Conservation (phyloP, 768 basidiomycete genomes). For the Auriscalpium microsporum region DNA sequence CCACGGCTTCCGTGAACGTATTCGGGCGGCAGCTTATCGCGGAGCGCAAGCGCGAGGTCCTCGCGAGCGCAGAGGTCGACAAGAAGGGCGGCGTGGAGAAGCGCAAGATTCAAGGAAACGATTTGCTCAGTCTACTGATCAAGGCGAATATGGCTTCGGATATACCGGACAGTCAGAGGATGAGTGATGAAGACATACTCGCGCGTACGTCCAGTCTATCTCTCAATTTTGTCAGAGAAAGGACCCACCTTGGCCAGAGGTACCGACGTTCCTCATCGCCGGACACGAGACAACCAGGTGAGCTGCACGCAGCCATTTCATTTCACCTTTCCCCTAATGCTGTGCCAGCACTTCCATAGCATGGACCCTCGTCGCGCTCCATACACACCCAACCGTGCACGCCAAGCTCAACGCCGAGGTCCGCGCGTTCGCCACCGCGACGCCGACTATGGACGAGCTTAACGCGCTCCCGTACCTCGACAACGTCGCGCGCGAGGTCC, state of each 20-base stretch:
- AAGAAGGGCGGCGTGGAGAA: not conserved
- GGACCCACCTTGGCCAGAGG: not conserved
- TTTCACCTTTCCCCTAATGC: not conserved
- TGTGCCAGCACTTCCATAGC: constrained; percentile 6
- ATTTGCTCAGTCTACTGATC: constrained; percentile 9
- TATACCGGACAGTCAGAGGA: not conserved
- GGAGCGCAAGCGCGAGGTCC: not conserved
- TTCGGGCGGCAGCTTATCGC: not conserved
- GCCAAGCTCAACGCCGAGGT: constrained; percentile 27
- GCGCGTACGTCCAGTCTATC: not conserved
- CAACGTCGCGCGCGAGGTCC: constrained; percentile 14
- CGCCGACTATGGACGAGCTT: constrained; percentile 23
- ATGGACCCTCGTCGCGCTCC: constrained; percentile 27
- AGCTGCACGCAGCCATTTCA: not conserved
- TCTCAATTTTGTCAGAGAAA: not conserved
- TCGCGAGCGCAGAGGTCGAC: not conserved
- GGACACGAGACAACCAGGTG: constrained; percentile 16
- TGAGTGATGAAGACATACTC: constrained; percentile 6
- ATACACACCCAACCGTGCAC: constrained; percentile 24
- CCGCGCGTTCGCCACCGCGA: constrained; percentile 13
- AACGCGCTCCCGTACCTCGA: constrained; percentile 26
- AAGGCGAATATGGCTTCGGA: constrained; percentile 8
- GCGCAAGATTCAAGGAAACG: constrained; percentile 2
- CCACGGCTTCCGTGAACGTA: no score
- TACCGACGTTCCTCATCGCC: constrained; percentile 14